Evolutionary conservation across 768 basidiomycete species (phyloP), one percentile per base, ranked within the genome.

Genomic region (Collybia sp.): DNA sequence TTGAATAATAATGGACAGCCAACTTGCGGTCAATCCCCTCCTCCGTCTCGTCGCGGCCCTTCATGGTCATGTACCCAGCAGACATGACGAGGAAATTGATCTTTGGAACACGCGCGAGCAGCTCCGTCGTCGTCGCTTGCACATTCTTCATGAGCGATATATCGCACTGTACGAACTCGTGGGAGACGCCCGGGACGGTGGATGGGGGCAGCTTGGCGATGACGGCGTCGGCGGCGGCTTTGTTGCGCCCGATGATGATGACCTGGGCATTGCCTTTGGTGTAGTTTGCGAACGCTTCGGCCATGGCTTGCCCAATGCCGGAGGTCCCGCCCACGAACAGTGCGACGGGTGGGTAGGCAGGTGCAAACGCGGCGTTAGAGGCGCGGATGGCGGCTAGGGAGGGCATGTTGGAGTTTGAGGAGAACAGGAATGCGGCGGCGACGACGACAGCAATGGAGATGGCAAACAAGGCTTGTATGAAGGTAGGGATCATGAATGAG

Each of bases 11-110:
- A 44, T 75, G 69, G 44, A 77, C 54, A 2, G 63, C 67, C 15
- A 68, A 48, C 42, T 66, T 67, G 35, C 45, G 60, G 48, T 68
- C 67, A 25, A 67, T 57, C 1, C 64, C 65, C 40, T 68, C 67
- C 41, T 58, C 55, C 5, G 67, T 66, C 43, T 62, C 62, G 18
- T 62, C 54, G 31, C 58, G 51, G 12, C 73, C 73, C 8, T 58
- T 58, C 54, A 69, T 49, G 10, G 68, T 61, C 47, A 77, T 43
- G 38, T 72, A 56, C 0, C 77, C 78, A 9, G 75, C 57, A 9
- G 69, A 65, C 54, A 77, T 52, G 17, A 76, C 64, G 36, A 79
- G 65, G 58, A 69, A 77, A 60, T 81, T 79, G 54, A 81, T 54
- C 54, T 73, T 77, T 2, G 66, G 63, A 15, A 74, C 40, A 9